These are phyloP conservation scores for Aspergillus ustus DNA, from an alignment of 2,329 filamentous ascomycete species.

Conservation along the genomic window DNA sequence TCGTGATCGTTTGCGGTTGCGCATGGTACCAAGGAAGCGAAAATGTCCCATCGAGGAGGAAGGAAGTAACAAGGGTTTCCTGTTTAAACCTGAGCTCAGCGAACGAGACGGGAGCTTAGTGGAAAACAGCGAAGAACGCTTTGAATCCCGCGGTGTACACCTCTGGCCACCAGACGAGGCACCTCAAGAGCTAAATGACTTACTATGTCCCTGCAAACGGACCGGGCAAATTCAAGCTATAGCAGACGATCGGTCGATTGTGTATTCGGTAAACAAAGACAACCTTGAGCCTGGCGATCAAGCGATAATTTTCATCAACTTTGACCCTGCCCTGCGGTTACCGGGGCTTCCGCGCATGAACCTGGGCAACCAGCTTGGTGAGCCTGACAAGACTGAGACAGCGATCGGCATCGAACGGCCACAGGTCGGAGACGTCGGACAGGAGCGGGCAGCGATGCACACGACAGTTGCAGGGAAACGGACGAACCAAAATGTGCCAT, in stretches of 20 bases:
- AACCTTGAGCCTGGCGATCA: constrained; percentile 29
- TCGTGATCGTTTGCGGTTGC: constrained; percentile 46
- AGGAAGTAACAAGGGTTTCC: constrained; percentile 27
- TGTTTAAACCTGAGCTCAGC: constrained; percentile 36
- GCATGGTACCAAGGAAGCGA: constrained; percentile 49
- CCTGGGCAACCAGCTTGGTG: constrained; percentile 4
- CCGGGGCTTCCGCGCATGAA: constrained; percentile 25
- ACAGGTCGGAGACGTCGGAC: constrained; percentile 17
- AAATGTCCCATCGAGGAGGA: constrained; percentile 44
- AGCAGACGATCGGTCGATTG: constrained; percentile 45
- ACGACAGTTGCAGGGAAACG: constrained; percentile 13
- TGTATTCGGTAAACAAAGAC: constrained; percentile 43
- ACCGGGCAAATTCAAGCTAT: constrained; percentile 39
- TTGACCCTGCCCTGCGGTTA: constrained; percentile 43
- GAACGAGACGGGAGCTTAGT: constrained; percentile 32
- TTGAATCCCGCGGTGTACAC: constrained; percentile 42
- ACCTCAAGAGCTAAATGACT: constrained; percentile 40
- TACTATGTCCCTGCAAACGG: constrained; percentile 45
- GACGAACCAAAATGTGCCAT: constrained; percentile 26
- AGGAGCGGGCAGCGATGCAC: constrained; percentile 16
- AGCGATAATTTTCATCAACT: constrained; percentile 45
- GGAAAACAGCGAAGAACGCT: constrained; percentile 44
- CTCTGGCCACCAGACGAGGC: constrained; percentile 50
- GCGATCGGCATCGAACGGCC: constrained; percentile 23
- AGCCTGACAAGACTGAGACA: not conserved